Evolutionary conservation across 768 basidiomycete species (phyloP).

Genomic region (Leccinum disarticulatum): DNA sequence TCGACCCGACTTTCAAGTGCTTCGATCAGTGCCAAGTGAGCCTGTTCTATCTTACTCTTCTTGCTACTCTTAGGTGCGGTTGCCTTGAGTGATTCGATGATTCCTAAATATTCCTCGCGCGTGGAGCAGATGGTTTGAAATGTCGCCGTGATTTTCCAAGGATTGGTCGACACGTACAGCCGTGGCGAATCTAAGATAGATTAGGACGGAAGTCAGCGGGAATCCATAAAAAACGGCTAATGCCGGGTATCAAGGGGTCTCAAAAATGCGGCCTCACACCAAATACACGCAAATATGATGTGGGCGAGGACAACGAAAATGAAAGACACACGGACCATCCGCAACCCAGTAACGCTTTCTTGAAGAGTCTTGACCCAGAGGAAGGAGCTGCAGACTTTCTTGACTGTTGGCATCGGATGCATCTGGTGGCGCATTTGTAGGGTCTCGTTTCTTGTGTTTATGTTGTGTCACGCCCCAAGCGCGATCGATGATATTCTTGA

Average conservation of each 20-base stretch:
- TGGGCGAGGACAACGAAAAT: slow-evolving; percentile 33
- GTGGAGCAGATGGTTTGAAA: slow-evolving; percentile 73
- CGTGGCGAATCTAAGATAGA: slow-evolving; percentile 74
- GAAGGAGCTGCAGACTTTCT: slow-evolving; percentile 61
- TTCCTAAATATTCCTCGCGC: slow-evolving; percentile 66
- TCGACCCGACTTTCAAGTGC: slow-evolving; percentile 64
- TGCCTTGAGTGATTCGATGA: slow-evolving; percentile 61
- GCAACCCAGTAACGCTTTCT: slow-evolving; percentile 83
- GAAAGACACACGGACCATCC: slow-evolving; percentile 75
- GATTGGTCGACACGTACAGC: slow-evolving; percentile 81
- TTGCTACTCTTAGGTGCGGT: slow-evolving; percentile 45
- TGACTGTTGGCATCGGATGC: slow-evolving; percentile 64
- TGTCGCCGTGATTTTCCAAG: slow-evolving; percentile 84
- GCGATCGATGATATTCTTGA: slow-evolving; percentile 74
- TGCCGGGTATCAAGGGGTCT: slow-evolving; percentile 40
- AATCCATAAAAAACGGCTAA: slow-evolving; percentile 36
- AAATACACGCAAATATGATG: slow-evolving; percentile 75
- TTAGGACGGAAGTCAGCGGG: slow-evolving; percentile 33
- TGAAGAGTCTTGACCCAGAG: slow-evolving; percentile 73
- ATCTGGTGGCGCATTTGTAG: slow-evolving; percentile 52
- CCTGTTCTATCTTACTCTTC: slow-evolving; percentile 58
- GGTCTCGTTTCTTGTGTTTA: slow-evolving; percentile 81
- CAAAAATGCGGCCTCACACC: slow-evolving; percentile 47
- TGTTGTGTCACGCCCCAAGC: slow-evolving; percentile 85
- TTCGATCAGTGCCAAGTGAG: slow-evolving; percentile 61